Evolutionary conservation across 257 asterid species (phyloP).

Genomic region (Coffea eugenioides): DNA sequence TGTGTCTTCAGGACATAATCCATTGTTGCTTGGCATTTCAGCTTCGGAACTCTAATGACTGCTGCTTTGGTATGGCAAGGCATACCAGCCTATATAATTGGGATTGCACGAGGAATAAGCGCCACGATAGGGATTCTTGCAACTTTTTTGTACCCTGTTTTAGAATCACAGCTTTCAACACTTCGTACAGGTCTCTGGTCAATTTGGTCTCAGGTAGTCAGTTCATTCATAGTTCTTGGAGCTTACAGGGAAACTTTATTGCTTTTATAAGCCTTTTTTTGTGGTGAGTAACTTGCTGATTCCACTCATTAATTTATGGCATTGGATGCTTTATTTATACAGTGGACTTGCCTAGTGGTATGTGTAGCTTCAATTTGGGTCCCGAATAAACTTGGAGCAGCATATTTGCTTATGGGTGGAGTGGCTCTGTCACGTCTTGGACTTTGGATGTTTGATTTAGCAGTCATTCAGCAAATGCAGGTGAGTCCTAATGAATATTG

Average conservation of each 20-base stretch:
- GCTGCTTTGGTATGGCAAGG: slow-evolving; percentile 92
- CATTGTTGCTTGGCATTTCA: slow-evolving; percentile 24
- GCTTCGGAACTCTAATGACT: slow-evolving; percentile 94
- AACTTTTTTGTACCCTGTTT: slow-evolving; percentile 66
- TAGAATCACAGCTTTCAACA: slow-evolving; percentile 60
- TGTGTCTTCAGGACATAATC: neutral
- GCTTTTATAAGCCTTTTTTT: neutral
- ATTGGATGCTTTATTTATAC: slow-evolving; percentile 17
- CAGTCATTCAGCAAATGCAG: slow-evolving; percentile 97
- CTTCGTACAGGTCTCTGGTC: slow-evolving; percentile 89
- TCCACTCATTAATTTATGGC: neutral
- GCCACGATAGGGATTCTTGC: slow-evolving; percentile 83
- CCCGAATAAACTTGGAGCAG: slow-evolving; percentile 39
- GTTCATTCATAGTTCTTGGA: neutral
- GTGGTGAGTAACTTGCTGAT: neutral
- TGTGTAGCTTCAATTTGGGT: slow-evolving; percentile 69
- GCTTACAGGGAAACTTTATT: neutral
- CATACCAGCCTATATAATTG: slow-evolving; percentile 75
- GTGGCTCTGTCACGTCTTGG: slow-evolving; percentile 93
- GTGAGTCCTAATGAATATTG: slow-evolving; percentile 20
- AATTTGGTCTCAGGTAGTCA: slow-evolving; percentile 81
- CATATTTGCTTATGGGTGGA: slow-evolving; percentile 73
- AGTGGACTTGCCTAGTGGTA: slow-evolving; percentile 77
- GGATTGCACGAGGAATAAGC: slow-evolving; percentile 78
- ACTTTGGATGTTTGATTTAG: slow-evolving; percentile 85